Conservation (phyloP, 768 basidiomycete genomes). For the Rhizopogon salebrosus region DNA sequence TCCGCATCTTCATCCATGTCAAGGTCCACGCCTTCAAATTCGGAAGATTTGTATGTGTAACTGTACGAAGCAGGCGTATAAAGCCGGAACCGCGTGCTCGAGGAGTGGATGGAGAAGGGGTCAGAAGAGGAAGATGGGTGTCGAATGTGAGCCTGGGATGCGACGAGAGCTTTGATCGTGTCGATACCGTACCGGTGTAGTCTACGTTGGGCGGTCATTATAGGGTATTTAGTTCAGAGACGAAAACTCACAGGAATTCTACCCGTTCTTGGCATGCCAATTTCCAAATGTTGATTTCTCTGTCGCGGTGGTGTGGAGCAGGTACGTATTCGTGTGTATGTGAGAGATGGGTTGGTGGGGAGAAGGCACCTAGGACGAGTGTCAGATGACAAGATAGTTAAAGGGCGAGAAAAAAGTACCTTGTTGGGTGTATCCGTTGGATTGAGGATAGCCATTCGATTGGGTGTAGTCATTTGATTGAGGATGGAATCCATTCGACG, state of each 20-base stretch:
- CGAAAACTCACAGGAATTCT: constrained; percentile 24
- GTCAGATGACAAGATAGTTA: neutral
- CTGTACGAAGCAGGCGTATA: constrained; percentile 23
- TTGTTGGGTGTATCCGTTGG: neutral
- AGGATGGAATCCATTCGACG: neutral
- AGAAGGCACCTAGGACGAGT: neutral
- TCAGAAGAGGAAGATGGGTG: neutral
- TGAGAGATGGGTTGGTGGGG: constrained; percentile 2
- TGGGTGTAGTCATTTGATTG: neutral
- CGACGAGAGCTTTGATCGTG: constrained; percentile 28
- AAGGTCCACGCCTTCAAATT: constrained; percentile 21
- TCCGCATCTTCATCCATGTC: constrained; percentile 26
- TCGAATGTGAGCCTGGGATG: constrained; percentile 17
- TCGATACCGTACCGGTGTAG: constrained; percentile 27
- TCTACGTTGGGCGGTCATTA: constrained; percentile 6
- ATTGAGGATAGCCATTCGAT: neutral
- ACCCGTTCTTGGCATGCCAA: constrained; percentile 30
- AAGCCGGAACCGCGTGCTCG: constrained; percentile 20
- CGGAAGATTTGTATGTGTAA: constrained; percentile 23
- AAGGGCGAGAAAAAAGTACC: neutral
- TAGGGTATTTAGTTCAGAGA: neutral
- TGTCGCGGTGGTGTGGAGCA: constrained; percentile 25
- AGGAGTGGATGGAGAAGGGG: neutral
- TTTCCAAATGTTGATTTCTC: constrained; percentile 31
- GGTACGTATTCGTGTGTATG: constrained; percentile 11